Percentiles rank a stretch among this genome's conserved stretches.
Evolutionary conservation across 352 stramenopile species (phyloP).

Genomic region (Phytophthora lateralis): DNA sequence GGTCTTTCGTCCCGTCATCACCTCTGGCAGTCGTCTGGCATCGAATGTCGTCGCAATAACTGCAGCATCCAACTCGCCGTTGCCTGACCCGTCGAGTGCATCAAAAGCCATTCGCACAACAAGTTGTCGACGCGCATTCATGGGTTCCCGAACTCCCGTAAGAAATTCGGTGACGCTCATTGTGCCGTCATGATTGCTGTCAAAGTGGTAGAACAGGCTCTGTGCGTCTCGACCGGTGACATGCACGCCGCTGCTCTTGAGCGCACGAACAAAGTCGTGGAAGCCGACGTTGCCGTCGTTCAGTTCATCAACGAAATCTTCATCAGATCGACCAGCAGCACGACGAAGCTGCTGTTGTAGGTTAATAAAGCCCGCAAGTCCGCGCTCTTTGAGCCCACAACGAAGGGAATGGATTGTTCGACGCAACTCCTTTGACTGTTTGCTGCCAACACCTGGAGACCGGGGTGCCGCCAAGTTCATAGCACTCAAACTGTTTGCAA

Average conservation of each 20-base stretch:
- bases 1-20: constrained; percentile 78
- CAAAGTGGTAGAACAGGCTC: constrained; percentile 85
- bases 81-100: constrained; percentile 79
- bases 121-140: constrained; percentile 76
- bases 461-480: constrained; percentile 13
- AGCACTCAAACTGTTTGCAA: constrained; percentile 12
- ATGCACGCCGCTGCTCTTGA: constrained; percentile 66
- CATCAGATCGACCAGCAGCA: constrained; percentile 38
- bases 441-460: constrained; percentile 22
- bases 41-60: constrained; percentile 85
- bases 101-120: constrained; percentile 91
- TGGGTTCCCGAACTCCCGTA: constrained; percentile 74
- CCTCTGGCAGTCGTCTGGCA: constrained; percentile 82
- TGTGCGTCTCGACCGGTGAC: constrained; percentile 55
- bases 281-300: constrained; percentile 67
- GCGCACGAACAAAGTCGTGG: constrained; percentile 74
- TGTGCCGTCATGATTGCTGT: constrained; percentile 81
- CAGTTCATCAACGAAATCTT: constrained; percentile 59
- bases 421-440: constrained; percentile 69
- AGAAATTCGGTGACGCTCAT: constrained; percentile 91
- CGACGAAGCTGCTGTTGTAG: constrained; percentile 77
- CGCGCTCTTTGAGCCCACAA: constrained; percentile 64
- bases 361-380: constrained; percentile 72
- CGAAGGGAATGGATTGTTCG: constrained; percentile 60
- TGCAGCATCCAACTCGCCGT: constrained; percentile 71